These are phyloP conservation scores for Boletus bicolor DNA, from an alignment of 768 basidiomycete species.

Conservation along the genomic window DNA sequence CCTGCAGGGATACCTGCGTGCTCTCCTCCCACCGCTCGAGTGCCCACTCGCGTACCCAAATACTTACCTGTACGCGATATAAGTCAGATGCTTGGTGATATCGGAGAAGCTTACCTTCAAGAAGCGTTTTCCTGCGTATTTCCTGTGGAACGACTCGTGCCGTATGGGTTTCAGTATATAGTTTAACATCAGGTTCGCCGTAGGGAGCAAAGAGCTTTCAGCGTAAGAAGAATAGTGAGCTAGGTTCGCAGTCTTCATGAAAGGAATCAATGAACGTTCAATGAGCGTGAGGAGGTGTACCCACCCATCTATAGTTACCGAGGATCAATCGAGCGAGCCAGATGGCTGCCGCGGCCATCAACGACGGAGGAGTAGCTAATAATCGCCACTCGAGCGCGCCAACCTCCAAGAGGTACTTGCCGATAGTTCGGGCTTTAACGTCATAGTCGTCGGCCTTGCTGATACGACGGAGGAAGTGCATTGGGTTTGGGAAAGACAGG, in stretches of 20 bases:
- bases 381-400: constrained; percentile 78
- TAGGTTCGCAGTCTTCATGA: constrained; percentile 68
- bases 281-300: constrained; percentile 25
- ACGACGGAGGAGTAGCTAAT: constrained; percentile 67
- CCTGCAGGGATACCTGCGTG: constrained; percentile 51
- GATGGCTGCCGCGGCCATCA: constrained; percentile 78
- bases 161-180: constrained; percentile 72
- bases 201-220: constrained; percentile 74
- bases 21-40: constrained; percentile 68
- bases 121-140: constrained; percentile 83
- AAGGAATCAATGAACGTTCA: constrained; percentile 10
- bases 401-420: constrained; percentile 90
- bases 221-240: constrained; percentile 86
- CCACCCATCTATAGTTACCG: constrained; percentile 83
- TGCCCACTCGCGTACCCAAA: constrained; percentile 85
- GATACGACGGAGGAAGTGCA: constrained; percentile 83
- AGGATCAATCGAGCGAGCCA: constrained; percentile 84
- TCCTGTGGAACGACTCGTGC: constrained; percentile 81
- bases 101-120: constrained; percentile 57
- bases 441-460: constrained; percentile 92
- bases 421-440: constrained; percentile 78
- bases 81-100: neutral
- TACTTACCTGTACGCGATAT: constrained; percentile 56
- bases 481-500: constrained; percentile 80
- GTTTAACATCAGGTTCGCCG: constrained; percentile 84